These are phyloP conservation scores for Hypoxylon sp. DNA, from an alignment of 2,329 filamentous ascomycete genomes.

Conservation along the genomic window DNA sequence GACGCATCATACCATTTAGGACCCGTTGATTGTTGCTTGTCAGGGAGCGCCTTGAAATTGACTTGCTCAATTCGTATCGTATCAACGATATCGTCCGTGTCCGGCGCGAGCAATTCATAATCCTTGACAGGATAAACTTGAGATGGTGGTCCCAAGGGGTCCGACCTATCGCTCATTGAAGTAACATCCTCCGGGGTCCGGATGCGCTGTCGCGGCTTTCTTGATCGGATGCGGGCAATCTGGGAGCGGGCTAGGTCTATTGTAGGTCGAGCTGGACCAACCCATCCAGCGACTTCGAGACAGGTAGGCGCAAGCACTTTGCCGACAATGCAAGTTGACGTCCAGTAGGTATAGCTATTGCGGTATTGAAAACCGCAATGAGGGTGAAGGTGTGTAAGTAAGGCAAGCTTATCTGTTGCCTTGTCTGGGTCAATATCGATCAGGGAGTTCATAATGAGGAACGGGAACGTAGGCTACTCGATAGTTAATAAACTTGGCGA, in stretches of 20 bases:
- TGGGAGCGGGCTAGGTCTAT: slow-evolving; percentile 75
- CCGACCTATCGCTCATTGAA: slow-evolving; percentile 75
- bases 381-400: slow-evolving; percentile 76
- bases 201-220: slow-evolving; percentile 67
- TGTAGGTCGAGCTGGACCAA: slow-evolving; percentile 78
- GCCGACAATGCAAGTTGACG: slow-evolving; percentile 76
- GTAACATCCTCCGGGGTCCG: slow-evolving; percentile 68
- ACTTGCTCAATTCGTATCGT: slow-evolving; percentile 78
- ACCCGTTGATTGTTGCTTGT: slow-evolving; percentile 45
- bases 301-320: slow-evolving; percentile 82
- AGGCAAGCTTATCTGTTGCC: slow-evolving; percentile 72
- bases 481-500: slow-evolving; percentile 28
- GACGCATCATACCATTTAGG: slow-evolving; percentile 70
- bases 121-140: slow-evolving; percentile 74
- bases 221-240: slow-evolving; percentile 76
- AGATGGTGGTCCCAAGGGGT: slow-evolving; percentile 74
- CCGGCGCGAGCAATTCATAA: slow-evolving; percentile 71
- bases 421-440: slow-evolving; percentile 80
- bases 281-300: slow-evolving; percentile 77
- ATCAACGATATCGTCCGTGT: slow-evolving; percentile 70
- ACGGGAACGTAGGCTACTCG: slow-evolving; percentile 71
- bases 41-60: slow-evolving; percentile 64
- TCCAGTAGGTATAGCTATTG: slow-evolving; percentile 81
- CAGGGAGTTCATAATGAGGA: slow-evolving; percentile 82
- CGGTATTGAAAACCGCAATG: slow-evolving; percentile 82